These are phyloP conservation scores for Solanum okadae DNA, from an alignment of 257 asterid genomes.

Conservation along the genomic window DNA sequence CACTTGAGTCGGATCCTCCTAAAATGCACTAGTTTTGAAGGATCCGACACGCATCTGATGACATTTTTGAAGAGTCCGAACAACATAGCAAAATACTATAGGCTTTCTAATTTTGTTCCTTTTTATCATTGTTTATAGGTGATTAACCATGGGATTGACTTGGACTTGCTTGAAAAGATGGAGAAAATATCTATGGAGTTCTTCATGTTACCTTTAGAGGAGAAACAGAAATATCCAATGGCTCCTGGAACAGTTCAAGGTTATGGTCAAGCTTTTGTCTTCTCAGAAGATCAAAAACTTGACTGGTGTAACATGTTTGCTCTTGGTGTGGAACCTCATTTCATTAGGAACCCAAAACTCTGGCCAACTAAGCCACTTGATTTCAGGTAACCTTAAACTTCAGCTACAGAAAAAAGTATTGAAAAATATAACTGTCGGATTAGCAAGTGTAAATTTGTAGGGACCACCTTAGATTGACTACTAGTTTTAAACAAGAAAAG, in stretches of 20 bases:
- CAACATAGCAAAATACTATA: background rate
- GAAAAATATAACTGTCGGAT: background rate
- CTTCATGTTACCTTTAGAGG: constrained; percentile 84
- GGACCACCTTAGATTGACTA: background rate
- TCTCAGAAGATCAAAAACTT: constrained; percentile 85
- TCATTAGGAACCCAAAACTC: constrained; percentile 48
- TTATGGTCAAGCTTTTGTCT: constrained; percentile 91
- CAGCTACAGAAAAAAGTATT: background rate
- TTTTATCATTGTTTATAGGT: constrained; percentile 26
- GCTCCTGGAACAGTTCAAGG: constrained; percentile 89
- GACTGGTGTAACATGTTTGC: constrained; percentile 99
- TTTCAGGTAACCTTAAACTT: constrained; percentile 40
- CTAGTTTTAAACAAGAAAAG: background rate
- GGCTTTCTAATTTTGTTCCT: background rate
- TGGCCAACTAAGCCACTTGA: constrained; percentile 83
- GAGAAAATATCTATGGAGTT: constrained; percentile 72
- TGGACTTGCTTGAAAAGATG: constrained; percentile 49
- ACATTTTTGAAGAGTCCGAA: too few species aligned
- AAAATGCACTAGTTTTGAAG: background rate
- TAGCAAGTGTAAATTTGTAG: background rate
- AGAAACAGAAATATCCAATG: constrained; percentile 90
- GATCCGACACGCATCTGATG: background rate
- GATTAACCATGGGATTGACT: constrained; percentile 74
- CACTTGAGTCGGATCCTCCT: background rate
- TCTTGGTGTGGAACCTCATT: constrained; percentile 71